Percentiles rank a stretch among this genome's conserved stretches.
Conservation (phyloP, 2,329 filamentous ascomycete species). For the Sporothrix pseudoabietina region DNA sequence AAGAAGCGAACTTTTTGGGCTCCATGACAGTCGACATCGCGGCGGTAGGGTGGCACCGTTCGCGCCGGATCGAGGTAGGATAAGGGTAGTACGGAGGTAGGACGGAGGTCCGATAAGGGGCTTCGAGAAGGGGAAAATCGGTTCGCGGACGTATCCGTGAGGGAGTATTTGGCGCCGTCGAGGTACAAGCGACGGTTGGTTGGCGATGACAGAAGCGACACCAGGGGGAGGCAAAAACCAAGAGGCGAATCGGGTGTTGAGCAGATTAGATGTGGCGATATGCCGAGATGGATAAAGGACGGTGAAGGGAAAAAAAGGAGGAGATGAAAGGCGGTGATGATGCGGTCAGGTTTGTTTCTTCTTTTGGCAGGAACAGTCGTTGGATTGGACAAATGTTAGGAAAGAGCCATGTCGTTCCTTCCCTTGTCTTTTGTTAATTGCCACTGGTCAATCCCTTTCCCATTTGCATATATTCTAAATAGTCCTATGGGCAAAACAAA, state of each 20-base stretch:
- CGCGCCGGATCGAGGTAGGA: neutral
- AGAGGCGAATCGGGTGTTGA: slow-evolving; percentile 1
- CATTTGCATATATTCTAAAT: slow-evolving; percentile 8
- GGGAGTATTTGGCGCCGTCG: slow-evolving; percentile 14
- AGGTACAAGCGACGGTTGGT: slow-evolving; percentile 6
- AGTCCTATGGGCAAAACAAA: slow-evolving; percentile 8
- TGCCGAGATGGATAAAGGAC: neutral
- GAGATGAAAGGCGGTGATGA: slow-evolving; percentile 5
- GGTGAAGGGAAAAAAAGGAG: neutral
- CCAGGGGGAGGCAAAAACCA: slow-evolving; percentile 21
- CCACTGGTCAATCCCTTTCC: slow-evolving; percentile 23
- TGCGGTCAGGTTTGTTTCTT: slow-evolving; percentile 14
- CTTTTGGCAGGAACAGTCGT: slow-evolving; percentile 15
- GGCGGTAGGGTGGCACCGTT: slow-evolving; percentile 4
- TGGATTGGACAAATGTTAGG: slow-evolving; percentile 6
- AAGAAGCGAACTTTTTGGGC: slow-evolving; percentile 34
- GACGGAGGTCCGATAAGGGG: neutral
- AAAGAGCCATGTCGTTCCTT: slow-evolving; percentile 24
- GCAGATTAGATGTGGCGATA: neutral
- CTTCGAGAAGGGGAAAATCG: neutral
- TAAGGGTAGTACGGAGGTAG: neutral
- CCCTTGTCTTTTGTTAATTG: slow-evolving; percentile 28
- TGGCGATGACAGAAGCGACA: neutral
- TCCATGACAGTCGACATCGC: slow-evolving; percentile 34
- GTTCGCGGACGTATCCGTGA: neutral